Evolutionary conservation across 2,329 filamentous ascomycete genomes (phyloP).

Genomic region (Periconia sp.): DNA sequence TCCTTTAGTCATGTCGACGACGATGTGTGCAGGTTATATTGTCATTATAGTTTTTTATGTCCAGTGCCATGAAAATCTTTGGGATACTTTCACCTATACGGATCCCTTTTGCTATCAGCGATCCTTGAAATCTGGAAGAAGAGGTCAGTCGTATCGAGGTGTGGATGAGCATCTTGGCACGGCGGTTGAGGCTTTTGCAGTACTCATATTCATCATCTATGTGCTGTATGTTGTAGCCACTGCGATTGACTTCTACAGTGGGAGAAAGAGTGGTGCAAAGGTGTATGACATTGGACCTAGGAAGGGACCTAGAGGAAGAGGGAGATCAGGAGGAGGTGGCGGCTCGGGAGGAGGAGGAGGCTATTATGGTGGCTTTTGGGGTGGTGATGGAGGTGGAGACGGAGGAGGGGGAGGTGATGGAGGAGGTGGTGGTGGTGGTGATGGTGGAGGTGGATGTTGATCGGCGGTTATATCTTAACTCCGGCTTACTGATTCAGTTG

Average conservation of each 20-base stretch:
- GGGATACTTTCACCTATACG: not conserved
- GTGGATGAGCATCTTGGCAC: constrained; percentile 1
- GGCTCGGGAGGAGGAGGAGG: constrained; percentile 4
- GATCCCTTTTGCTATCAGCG: constrained; percentile 4
- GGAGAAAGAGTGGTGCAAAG: not conserved
- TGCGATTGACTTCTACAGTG: not conserved
- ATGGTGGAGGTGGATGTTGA: constrained; percentile 4
- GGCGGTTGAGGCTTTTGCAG: constrained; percentile 1
- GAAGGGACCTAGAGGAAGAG: not conserved
- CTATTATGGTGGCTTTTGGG: no score
- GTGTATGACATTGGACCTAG: constrained; percentile 1
- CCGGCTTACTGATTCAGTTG: no score
- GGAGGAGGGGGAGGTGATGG: no score
- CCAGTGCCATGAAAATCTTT: constrained; percentile 3
- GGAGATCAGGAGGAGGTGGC: not conserved
- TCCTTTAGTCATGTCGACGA: no score
- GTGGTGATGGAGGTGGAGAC: constrained; percentile 3
- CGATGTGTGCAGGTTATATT: not conserved
- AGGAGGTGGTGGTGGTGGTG: no score
- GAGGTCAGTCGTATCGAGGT: not conserved
- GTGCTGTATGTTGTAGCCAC: not conserved
- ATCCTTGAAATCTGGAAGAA: not conserved
- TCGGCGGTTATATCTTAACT: no score
- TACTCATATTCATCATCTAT: not conserved
- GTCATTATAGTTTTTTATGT: not conserved